Evolutionary conservation across 495 filamentous ascomycete species (phyloP), one percentile per base, ranked within the genome.

Genomic region (Parmelia sp.): DNA sequence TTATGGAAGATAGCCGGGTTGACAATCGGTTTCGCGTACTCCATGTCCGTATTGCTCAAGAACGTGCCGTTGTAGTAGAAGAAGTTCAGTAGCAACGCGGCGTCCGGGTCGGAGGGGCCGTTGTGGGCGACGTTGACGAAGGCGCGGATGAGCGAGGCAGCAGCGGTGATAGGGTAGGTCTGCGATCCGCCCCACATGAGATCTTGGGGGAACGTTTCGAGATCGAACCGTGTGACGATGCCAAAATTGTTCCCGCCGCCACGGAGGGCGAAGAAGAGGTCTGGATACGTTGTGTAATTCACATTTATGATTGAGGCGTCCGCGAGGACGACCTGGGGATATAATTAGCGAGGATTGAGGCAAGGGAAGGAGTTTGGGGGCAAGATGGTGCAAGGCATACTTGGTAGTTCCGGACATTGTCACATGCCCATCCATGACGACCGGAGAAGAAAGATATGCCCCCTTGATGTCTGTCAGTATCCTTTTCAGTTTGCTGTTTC

Each of bases 241-340:
- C 77, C 80, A 59, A 83, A 78, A 58, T 80, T 82, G 58, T 69
- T 71, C 25, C 71, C 72, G 19, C 74, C 75, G 36, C 76, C 76
- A 31, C 73, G 69, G 23, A 84, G 74, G 35, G 80, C 82, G 72
- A 74, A 80, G 68, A 76, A 83, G 7, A 84, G 72, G 55, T 83
- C 80, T 25, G 80, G 40, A 56, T 75, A 63, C 1, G 70, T 66
- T 1, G 65, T 72, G n/a, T 69, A 66, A 49, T 74, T 78, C 3
- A 74, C 78, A 27, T 73, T 75, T 58, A 78, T 36, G 60, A 82
- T 78, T 10, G 64, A 35, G 15, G 79, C 80, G 36, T 70, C 75
- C 1, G 78, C 80, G 25, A 75, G 71, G 11, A 82, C 80, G 44
- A 74, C 36, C 69, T 71, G 4, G 35, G 35, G 35, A 36, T 36